Evolutionary conservation across 176 grass and related monocot species (phyloP).

Genomic region (bread wheat (Triticum aestivum)): IWGSC_CS_RefSeq_v2.1 NC_057798.1:84695351-84695850

Average conservation of each 20-base stretch:
- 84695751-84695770: constrained; percentile 60
- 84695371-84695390: constrained; percentile 57
- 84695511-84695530: constrained; percentile 66
- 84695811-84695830: constrained; percentile 73
- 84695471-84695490: not conserved
- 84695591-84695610: constrained; percentile 54
- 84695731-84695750: constrained; percentile 59
- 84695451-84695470: not conserved
- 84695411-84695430: constrained; percentile 75
- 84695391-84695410: constrained; percentile 61
- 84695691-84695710: constrained; percentile 55
- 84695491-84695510: not conserved
- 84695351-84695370: constrained; percentile 55
- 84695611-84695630: constrained; percentile 78
- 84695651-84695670: constrained; percentile 60
- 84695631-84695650: constrained; percentile 56
- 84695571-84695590: constrained; percentile 64
- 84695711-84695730: constrained; percentile 79
- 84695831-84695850: not conserved
- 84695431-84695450: not conserved
- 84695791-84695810: constrained; percentile 67
- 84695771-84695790: constrained; percentile 69
- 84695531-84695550: constrained; percentile 65
- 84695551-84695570: constrained; percentile 60
- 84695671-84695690: constrained; percentile 16